These are phyloP conservation scores for Gynandropsis gynandra DNA, from an alignment of 345 rosid species.

Conservation along the genomic window DNA sequence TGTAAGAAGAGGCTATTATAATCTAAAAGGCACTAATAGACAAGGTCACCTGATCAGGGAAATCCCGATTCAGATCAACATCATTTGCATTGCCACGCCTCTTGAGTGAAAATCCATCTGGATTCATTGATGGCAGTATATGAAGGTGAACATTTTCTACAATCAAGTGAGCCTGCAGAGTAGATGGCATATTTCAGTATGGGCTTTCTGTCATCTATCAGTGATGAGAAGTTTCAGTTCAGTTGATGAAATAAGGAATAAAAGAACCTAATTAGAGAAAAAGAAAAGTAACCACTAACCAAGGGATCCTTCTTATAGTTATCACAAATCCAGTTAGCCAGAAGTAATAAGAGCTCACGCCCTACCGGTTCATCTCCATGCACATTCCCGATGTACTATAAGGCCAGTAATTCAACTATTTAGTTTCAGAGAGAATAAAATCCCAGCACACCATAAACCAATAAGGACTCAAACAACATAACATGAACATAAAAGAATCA, in stretches of 20 bases:
- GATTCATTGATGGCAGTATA: slow-evolving; percentile 89
- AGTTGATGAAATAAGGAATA: neutral
- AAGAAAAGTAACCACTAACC: slow-evolving; percentile 36
- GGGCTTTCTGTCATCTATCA: neutral
- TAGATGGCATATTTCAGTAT: slow-evolving; percentile 11
- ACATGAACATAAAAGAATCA: neutral
- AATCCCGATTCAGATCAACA: slow-evolving; percentile 90
- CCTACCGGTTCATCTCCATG: slow-evolving; percentile 98
- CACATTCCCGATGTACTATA: slow-evolving; percentile 87
- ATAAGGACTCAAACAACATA: neutral
- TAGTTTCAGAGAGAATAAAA: slow-evolving; percentile 10
- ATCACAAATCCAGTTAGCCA: slow-evolving; percentile 94
- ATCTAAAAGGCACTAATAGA: slow-evolving; percentile 15
- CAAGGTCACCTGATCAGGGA: slow-evolving; percentile 85
- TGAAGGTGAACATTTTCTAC: slow-evolving; percentile 86
- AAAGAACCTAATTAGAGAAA: neutral
- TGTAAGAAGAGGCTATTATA: slow-evolving; percentile 12
- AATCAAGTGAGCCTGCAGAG: slow-evolving; percentile 60
- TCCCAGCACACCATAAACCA: slow-evolving; percentile 6
- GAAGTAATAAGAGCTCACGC: slow-evolving; percentile 69
- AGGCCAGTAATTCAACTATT: slow-evolving; percentile 19
- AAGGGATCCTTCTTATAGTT: slow-evolving; percentile 61
- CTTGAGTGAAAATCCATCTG: slow-evolving; percentile 75
- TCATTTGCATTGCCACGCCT: slow-evolving; percentile 75
- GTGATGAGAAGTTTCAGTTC: slow-evolving; percentile 6